Percentiles rank a stretch among this genome's conserved stretches.
phyloP scores from a whole-genome alignment of 2,329 filamentous ascomycete genomes.

The Teratosphaeria viscida region DNA sequence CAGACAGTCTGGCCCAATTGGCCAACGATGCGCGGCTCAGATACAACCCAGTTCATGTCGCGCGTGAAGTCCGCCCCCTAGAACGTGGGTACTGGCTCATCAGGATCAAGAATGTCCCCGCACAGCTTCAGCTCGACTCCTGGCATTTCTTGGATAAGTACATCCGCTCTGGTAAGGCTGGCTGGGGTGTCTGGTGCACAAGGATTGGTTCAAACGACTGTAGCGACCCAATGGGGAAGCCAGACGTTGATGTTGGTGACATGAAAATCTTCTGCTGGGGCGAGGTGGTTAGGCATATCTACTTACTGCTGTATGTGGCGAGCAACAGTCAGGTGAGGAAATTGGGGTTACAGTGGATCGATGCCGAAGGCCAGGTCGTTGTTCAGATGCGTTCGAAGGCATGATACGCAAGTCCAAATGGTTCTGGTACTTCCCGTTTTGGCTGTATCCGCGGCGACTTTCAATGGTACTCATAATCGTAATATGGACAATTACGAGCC shows the following conservation, averaged over 20 bases:
- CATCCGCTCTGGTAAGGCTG: slow-evolving; percentile 48
- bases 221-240: not conserved
- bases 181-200: slow-evolving; percentile 57
- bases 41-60: slow-evolving; percentile 29
- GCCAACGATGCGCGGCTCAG: slow-evolving; percentile 17
- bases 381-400: slow-evolving; percentile 36
- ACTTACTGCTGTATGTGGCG: slow-evolving; percentile 62
- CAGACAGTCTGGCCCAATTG: slow-evolving; percentile 21
- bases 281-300: slow-evolving; percentile 59
- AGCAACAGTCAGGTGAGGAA: slow-evolving; percentile 53
- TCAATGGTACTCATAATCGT: not conserved
- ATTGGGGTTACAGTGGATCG: slow-evolving; percentile 55
- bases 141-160: slow-evolving; percentile 55
- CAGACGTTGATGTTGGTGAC: slow-evolving; percentile 1
- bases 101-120: slow-evolving; percentile 38
- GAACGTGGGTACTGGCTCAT: slow-evolving; percentile 75
- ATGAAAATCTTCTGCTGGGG: slow-evolving; percentile 72
- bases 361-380: slow-evolving; percentile 47
- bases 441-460: not conserved
- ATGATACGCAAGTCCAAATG: not conserved
- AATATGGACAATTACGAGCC: too few relatives aligned
- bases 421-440: not conserved
- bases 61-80: slow-evolving; percentile 42
- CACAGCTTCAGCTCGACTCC: slow-evolving; percentile 38
- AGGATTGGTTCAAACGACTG: slow-evolving; percentile 11